Evolutionary conservation across 768 basidiomycete genomes (phyloP).

Genomic region (Basidioascus undulatus): DNA sequence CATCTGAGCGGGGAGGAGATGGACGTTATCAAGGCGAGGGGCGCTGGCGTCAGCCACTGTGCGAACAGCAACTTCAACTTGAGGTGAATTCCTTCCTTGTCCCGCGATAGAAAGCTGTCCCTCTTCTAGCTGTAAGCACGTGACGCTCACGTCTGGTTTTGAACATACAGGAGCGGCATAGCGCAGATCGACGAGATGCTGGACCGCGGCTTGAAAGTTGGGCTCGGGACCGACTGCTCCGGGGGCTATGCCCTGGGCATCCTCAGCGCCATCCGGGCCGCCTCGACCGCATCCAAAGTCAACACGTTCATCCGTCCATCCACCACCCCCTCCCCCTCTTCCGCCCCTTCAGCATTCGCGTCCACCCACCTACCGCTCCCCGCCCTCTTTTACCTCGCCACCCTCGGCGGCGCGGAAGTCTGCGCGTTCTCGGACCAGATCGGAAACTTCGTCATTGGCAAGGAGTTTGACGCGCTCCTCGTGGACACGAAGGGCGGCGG

Average conservation of each 20-base stretch:
- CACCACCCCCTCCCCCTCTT: too few relatives aligned
- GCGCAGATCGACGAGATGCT: conserved; percentile 55
- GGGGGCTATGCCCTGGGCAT: conserved; percentile 72
- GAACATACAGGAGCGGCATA: conserved; percentile 64
- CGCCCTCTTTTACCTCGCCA: conserved; percentile 69
- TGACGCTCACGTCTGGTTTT: too few relatives aligned
- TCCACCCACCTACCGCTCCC: conserved; percentile 39
- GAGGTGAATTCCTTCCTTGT: too few relatives aligned
- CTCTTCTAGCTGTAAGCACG: too few relatives aligned
- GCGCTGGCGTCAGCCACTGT: conserved; percentile 71
- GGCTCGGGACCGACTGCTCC: conserved; percentile 70
- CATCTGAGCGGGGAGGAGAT: conserved; percentile 53
- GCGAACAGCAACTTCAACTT: conserved; percentile 85
- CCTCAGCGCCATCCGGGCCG: conserved; percentile 47
- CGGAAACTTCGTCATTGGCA: conserved; percentile 56
- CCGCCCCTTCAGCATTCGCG: conserved; percentile 2
- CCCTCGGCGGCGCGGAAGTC: conserved; percentile 67
- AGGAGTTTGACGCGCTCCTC: conserved; percentile 71
- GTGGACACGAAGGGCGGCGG: conserved; percentile 28
- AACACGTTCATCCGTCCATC: too few relatives aligned
- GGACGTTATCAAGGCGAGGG: conserved; percentile 34
- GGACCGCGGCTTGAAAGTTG: conserved; percentile 74
- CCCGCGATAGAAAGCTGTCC: too few relatives aligned
- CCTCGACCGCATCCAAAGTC: conserved; percentile 47
- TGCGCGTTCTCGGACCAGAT: conserved; percentile 41